Base-by-base conservation (phyloP, 2,329 filamentous ascomycete genomes). In the Neonectria ditissima region DNA sequence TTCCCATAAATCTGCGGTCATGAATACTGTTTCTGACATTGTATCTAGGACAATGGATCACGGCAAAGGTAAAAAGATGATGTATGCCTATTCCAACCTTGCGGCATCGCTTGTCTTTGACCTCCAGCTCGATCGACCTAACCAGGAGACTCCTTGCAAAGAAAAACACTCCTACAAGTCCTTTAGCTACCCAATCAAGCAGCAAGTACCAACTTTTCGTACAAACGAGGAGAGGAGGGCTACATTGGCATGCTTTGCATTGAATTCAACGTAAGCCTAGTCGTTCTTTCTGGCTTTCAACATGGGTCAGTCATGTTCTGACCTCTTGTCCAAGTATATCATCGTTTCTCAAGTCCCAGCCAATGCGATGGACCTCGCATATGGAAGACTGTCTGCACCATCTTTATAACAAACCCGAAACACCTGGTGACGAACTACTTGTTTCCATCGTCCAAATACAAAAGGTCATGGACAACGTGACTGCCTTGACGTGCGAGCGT, bases 371-470 rank as follows among this genome's bases (percentile, higher is more conserved):
- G 86, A 87, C 82, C 0, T 67, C 81, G 2, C 80, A 86, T 44
- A 81, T 89, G 77, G 86, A 88, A 37, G 84, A 87, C 39, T 84
- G 80, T 51, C 75, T 88, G 2, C 69, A 77, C 5, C 63, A 80
- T 8, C 75, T 89, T 2, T 68, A 73, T 0, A 69, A 79, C 2
- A 68, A 78, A 1, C 78, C 79, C 4, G 83, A 87, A 62, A 79
- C 75, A 22, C 75, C 79, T 0, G 79, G 79, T 1, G 86, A 89
- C 70, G 75, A 76, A 24, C 61, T 84, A 2, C 78, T 89, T 3
- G 79, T 81, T 2, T 69, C 74, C 1, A 77, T 80, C 37, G 79
- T 80, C 41, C 80, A 77, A 20, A 75, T 79, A 20, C 45, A n/a
- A 70, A 78, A 57, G 59, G 39, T 68, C 37, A 55, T 59, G 32